Conservation (phyloP, 768 basidiomycete species). For the Pisolithus orientalis region DNA sequence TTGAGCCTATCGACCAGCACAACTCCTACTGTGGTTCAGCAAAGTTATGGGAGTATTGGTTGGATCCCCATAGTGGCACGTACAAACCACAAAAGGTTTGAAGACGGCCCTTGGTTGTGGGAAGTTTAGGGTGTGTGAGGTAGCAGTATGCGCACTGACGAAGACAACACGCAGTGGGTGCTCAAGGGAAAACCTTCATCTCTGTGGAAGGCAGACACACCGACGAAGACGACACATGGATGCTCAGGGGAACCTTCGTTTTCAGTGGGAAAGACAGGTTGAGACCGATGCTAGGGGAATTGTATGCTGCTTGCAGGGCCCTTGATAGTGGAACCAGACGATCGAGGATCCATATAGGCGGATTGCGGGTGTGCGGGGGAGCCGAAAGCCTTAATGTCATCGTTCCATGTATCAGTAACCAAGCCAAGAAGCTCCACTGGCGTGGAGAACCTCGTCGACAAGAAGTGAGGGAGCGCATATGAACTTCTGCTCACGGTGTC, state of each 20-base stretch:
- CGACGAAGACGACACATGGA: too few species aligned
- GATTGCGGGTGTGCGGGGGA: slow-evolving; percentile 11
- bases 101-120: slow-evolving; percentile 58
- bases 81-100: slow-evolving; percentile 66
- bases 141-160: slow-evolving; percentile 59
- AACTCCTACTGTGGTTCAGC: slow-evolving; percentile 25
- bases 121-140: slow-evolving; percentile 51
- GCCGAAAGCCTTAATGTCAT: slow-evolving; percentile 52
- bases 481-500: slow-evolving; percentile 40
- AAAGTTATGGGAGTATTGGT: slow-evolving; percentile 11
- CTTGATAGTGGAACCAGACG: background rate
- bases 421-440: slow-evolving; percentile 46
- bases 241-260: too few species aligned
- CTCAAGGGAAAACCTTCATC: slow-evolving; percentile 32
- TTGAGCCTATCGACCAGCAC: slow-evolving; percentile 25
- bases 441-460: slow-evolving; percentile 62
- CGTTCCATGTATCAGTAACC: slow-evolving; percentile 49
- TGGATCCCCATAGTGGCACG: slow-evolving; percentile 12
- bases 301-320: slow-evolving; percentile 36
- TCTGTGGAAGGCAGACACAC: slow-evolving; percentile 33
- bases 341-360: slow-evolving; percentile 20
- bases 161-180: slow-evolving; percentile 48
- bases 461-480: slow-evolving; percentile 74
- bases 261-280: slow-evolving; percentile 45
- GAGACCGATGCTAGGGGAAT: slow-evolving; percentile 70